These are phyloP conservation scores for Kokia cookei DNA, from an alignment of 441 rosid species.

Conservation along the genomic window DNA sequence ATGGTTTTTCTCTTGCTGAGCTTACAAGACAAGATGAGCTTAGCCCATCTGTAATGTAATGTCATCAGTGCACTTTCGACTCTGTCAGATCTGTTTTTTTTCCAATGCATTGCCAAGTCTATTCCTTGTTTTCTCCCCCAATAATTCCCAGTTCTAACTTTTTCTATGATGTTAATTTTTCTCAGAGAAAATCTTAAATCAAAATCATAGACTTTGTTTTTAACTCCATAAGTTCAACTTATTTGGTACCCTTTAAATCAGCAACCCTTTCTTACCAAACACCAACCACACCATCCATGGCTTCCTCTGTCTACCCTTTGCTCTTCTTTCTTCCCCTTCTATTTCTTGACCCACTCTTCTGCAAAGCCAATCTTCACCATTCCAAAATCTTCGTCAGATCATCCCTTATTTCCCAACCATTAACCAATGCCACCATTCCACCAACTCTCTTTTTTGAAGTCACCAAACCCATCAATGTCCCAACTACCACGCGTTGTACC, in stretches of 20 bases:
- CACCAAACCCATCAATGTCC: slow-evolving; percentile 53
- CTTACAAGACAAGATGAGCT: neutral
- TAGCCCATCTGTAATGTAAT: neutral
- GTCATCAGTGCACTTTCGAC: neutral
- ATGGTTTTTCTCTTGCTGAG: neutral
- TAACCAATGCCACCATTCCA: slow-evolving; percentile 17
- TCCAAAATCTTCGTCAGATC: slow-evolving; percentile 24
- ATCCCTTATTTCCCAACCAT: slow-evolving; percentile 18
- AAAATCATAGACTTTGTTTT: neutral
- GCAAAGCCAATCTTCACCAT: slow-evolving; percentile 22
- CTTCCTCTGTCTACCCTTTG: slow-evolving; percentile 19
- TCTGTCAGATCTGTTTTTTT: neutral
- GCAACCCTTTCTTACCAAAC: neutral
- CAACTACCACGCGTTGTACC: slow-evolving; percentile 43
- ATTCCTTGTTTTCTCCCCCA: neutral
- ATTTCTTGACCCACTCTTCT: slow-evolving; percentile 11
- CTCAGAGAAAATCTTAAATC: neutral
- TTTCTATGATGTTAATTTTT: neutral
- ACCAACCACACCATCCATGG: slow-evolving; percentile 18
- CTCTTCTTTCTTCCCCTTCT: slow-evolving; percentile 24
- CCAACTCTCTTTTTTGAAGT: slow-evolving; percentile 76
- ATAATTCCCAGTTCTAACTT: neutral
- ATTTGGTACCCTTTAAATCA: neutral
- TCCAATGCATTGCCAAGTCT: neutral
- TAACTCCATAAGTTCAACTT: neutral